Evolutionary conservation across 202 grass and related monocot species (phyloP).

Genomic region (Setaria italica): DNA sequence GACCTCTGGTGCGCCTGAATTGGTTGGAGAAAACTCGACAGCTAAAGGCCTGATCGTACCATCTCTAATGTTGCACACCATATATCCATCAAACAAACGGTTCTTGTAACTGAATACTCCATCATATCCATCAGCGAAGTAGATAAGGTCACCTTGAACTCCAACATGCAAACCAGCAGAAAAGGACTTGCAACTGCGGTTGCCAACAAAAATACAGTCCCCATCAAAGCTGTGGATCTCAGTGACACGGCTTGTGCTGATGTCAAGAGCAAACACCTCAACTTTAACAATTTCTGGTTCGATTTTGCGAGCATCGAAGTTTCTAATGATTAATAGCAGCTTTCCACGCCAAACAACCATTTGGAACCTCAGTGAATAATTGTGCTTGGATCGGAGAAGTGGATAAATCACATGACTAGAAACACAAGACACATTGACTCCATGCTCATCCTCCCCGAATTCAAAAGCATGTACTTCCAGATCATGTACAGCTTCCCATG

Average conservation of each 20-base stretch:
- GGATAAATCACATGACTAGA: not conserved
- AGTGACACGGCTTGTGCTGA: not conserved
- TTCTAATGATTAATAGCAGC: not conserved
- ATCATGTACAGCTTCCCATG: constrained; percentile 14
- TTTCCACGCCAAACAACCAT: constrained; percentile 10
- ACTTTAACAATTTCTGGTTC: not conserved
- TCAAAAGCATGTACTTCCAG: not conserved
- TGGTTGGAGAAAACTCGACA: too few relatives aligned
- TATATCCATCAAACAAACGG: not conserved
- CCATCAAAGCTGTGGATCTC: constrained; percentile 13
- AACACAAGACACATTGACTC: not conserved
- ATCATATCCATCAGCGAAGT: constrained; percentile 4
- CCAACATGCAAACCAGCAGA: not conserved
- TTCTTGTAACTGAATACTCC: too few relatives aligned
- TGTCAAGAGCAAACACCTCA: constrained; percentile 5
- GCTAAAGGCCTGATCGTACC: not conserved
- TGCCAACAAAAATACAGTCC: constrained; percentile 17
- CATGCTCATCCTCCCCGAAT: not conserved
- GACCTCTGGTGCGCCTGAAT: too few relatives aligned
- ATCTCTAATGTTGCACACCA: constrained; percentile 29
- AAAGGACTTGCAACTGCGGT: constrained; percentile 17
- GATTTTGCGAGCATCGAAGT: too few relatives aligned
- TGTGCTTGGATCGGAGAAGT: too few relatives aligned
- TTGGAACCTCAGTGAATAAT: accelerated
- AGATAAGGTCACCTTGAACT: constrained; percentile 5